phyloP scores from a whole-genome alignment of 2,329 filamentous ascomycete genomes.

The Paraconiothyrium brasiliense region DNA sequence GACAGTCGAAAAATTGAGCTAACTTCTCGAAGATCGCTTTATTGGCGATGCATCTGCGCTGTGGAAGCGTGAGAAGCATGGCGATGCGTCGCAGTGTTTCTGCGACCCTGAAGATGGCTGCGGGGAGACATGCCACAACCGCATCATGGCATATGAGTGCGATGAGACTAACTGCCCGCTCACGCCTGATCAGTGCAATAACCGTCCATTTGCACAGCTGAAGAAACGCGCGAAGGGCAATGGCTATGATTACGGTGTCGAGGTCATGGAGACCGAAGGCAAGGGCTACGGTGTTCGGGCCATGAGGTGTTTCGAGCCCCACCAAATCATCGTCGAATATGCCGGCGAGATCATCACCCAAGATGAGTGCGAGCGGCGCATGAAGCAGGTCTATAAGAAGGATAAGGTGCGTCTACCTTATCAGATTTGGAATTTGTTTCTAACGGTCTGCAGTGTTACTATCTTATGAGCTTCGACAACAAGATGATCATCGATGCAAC shows the following conservation, averaged over 20 bases:
- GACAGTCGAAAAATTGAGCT: conserved; percentile 22
- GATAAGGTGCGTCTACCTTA: conserved; percentile 73
- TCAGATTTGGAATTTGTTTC: conserved; percentile 7
- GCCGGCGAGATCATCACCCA: conserved; percentile 97
- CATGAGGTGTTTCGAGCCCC: conserved; percentile 84
- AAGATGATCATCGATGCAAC: conserved; percentile 99
- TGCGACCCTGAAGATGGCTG: conserved; percentile 74
- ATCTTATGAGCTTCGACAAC: conserved; percentile 98
- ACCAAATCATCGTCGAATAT: conserved; percentile 98
- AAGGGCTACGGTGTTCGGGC: conserved; percentile 91
- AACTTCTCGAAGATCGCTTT: conserved; percentile 75
- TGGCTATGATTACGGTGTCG: conserved; percentile 90
- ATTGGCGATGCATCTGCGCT: conserved; percentile 81
- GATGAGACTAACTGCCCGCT: conserved; percentile 88
- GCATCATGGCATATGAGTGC: conserved; percentile 97
- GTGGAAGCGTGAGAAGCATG: conserved; percentile 82
- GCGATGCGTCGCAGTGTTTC: conserved; percentile 71
- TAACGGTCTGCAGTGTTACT: conserved; percentile 77
- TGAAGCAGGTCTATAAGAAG: conserved; percentile 92
- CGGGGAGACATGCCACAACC: conserved; percentile 89
- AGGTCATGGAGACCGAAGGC: conserved; percentile 89
- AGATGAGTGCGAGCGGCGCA: conserved; percentile 88
- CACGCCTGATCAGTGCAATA: conserved; percentile 77
- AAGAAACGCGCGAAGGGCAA: conserved; percentile 74
- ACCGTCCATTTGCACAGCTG: conserved; percentile 86